Conservation (phyloP, 2,329 filamentous ascomycete species). For the Alternaria ventricosa region DNA sequence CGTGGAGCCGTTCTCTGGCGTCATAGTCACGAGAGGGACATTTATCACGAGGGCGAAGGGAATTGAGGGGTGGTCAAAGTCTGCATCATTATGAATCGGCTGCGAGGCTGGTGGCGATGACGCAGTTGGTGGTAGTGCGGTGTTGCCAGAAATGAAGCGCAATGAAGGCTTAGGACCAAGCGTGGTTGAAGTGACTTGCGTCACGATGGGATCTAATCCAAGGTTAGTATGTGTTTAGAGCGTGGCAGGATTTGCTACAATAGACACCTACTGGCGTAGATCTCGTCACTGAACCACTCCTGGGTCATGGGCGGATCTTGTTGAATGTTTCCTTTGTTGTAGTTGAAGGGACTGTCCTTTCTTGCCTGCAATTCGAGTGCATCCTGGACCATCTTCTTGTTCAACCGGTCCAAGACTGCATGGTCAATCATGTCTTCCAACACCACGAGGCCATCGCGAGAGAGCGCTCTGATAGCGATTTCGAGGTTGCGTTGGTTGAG, state of each 20-base stretch:
- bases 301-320: slow-evolving; percentile 64
- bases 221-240: background rate
- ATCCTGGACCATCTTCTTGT: slow-evolving; percentile 66
- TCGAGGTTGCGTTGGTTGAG: slow-evolving; percentile 61
- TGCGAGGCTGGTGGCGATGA: slow-evolving; percentile 44
- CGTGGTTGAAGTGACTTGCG: slow-evolving; percentile 61
- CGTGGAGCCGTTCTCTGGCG: slow-evolving; percentile 56
- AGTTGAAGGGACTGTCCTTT: slow-evolving; percentile 66
- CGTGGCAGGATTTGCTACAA: too few relatives aligned
- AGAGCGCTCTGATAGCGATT: slow-evolving; percentile 42
- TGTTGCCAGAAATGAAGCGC: slow-evolving; percentile 45
- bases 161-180: slow-evolving; percentile 41
- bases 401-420: slow-evolving; percentile 61
- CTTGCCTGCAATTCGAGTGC: slow-evolving; percentile 58
- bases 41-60: slow-evolving; percentile 59
- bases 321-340: slow-evolving; percentile 68
- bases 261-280: slow-evolving; percentile 60
- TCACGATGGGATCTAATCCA: slow-evolving; percentile 60
- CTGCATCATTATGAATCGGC: slow-evolving; percentile 44
- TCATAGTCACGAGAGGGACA: slow-evolving; percentile 55
- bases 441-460: slow-evolving; percentile 44
- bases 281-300: slow-evolving; percentile 45
- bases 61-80: slow-evolving; percentile 40
- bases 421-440: slow-evolving; percentile 51
- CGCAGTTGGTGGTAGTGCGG: slow-evolving; percentile 54